A percentile compares a stretch with the other conserved stretches of the same genome.
Conservation (phyloP, 116 monocot genomes). For the Thalassia testudinum region DNA sequence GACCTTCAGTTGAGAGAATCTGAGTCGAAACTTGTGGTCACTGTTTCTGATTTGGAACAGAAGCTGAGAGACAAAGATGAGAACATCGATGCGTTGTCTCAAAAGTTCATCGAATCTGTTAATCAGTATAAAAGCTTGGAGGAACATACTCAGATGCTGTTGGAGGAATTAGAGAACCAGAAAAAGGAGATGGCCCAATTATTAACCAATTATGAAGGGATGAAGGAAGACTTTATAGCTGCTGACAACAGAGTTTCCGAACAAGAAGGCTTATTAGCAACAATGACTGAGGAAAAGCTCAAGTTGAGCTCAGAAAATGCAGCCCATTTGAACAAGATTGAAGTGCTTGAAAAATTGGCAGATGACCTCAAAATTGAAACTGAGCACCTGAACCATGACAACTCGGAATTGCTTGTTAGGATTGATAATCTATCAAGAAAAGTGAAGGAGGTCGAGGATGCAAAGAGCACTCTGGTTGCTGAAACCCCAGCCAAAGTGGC, state of each 20-base stretch:
- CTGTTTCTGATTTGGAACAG: slow-evolving; percentile 1
- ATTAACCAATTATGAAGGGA: slow-evolving; percentile 5
- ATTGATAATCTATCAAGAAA: not conserved
- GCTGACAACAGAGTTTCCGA: slow-evolving; percentile 8
- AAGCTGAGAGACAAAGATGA: slow-evolving; percentile 1
- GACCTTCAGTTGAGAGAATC: not conserved
- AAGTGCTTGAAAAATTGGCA: slow-evolving; percentile 9
- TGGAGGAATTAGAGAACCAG: slow-evolving; percentile 7
- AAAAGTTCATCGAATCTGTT: slow-evolving; percentile 2
- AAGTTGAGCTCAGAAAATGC: not conserved
- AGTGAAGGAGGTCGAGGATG: not conserved
- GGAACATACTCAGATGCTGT: slow-evolving; percentile 3
- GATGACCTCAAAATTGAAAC: slow-evolving; percentile 19
- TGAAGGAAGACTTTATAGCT: slow-evolving; percentile 12
- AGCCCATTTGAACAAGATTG: not conserved
- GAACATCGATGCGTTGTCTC: slow-evolving; percentile 3
- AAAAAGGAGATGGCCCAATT: slow-evolving; percentile 8
- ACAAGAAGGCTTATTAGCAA: slow-evolving; percentile 2
- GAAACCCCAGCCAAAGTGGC: slow-evolving; percentile 12
- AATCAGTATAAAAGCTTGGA: not conserved
- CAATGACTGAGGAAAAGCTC: slow-evolving; percentile 20
- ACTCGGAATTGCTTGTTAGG: not conserved
- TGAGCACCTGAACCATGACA: not conserved
- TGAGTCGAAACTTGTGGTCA: not conserved
- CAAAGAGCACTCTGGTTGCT: slow-evolving; percentile 15